Conservation (phyloP, 805 yeast genomes). For the Cyberlindnera mrakii region DNA sequence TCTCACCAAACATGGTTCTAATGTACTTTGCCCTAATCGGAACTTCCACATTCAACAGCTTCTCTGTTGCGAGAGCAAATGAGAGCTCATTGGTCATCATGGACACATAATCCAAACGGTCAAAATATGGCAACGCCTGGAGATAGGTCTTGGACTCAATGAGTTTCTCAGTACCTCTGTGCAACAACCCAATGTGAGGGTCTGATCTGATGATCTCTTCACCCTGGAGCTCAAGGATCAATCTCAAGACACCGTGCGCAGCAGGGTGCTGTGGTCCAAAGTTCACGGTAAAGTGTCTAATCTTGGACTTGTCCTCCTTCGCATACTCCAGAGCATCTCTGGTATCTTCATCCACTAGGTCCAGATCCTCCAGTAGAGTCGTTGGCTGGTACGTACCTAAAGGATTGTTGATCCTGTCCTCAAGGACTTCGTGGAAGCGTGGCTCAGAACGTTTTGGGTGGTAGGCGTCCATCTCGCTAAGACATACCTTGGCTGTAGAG, state of each 20-base stretch:
- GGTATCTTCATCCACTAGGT: slow-evolving; percentile 33
- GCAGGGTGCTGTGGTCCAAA: slow-evolving; percentile 96
- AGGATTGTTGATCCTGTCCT: slow-evolving; percentile 31
- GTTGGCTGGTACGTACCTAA: slow-evolving; percentile 32
- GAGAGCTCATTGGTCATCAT: slow-evolving; percentile 93
- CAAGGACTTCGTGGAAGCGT: slow-evolving; percentile 10
- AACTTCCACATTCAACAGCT: slow-evolving; percentile 75
- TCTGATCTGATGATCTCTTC: slow-evolving; percentile 84
- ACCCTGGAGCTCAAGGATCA: slow-evolving; percentile 81
- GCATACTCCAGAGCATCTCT: slow-evolving; percentile 21
- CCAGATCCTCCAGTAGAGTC: slow-evolving; percentile 22
- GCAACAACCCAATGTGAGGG: slow-evolving; percentile 84
- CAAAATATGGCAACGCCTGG: slow-evolving; percentile 86
- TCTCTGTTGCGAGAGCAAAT: slow-evolving; percentile 78
- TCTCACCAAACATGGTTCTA: slow-evolving; percentile 81
- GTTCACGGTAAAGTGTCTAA: slow-evolving; percentile 84
- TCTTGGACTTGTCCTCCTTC: slow-evolving; percentile 32
- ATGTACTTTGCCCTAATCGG: slow-evolving; percentile 82
- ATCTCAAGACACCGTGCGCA: slow-evolving; percentile 86
- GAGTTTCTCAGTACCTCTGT: slow-evolving; percentile 85
- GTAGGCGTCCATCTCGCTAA: slow-evolving; percentile 20
- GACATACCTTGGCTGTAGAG: not conserved
- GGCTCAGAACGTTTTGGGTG: slow-evolving; percentile 17
- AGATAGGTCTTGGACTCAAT: slow-evolving; percentile 81
- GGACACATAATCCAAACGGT: slow-evolving; percentile 75